These are phyloP conservation scores for Leptographium wingfieldii DNA, from an alignment of 2,329 filamentous ascomycete species.

Conservation along the genomic window DNA sequence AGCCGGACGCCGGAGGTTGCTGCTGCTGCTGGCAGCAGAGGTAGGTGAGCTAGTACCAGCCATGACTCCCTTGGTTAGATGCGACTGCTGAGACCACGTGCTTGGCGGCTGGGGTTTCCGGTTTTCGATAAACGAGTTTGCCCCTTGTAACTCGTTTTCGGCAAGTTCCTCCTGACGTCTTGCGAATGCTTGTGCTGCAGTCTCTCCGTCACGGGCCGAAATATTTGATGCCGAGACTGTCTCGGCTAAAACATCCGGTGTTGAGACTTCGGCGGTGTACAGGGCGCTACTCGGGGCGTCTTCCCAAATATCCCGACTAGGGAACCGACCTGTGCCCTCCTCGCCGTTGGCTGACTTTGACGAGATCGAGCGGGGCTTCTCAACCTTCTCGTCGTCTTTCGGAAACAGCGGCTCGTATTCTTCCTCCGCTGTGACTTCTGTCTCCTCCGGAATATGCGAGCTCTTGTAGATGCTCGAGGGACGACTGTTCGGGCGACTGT, in stretches of 20 bases:
- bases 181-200: conserved; percentile 52
- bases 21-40: conserved; percentile 13
- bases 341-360: conserved; percentile 31
- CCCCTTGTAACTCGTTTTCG: conserved; percentile 27
- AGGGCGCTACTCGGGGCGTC: conserved; percentile 81
- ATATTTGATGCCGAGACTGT: conserved; percentile 15
- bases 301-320: conserved; percentile 95
- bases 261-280: conserved; percentile 69
- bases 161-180: conserved; percentile 53
- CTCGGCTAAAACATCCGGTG: conserved; percentile 46
- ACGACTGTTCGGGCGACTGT: conserved; percentile 10
- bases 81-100: conserved; percentile 34
- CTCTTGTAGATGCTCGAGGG: conserved; percentile 51
- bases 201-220: conserved; percentile 32
- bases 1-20: conserved; percentile 30
- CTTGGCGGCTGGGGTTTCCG: conserved; percentile 35
- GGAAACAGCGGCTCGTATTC: conserved; percentile 94
- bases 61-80: conserved; percentile 31
- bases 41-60: neutral
- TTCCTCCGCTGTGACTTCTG: conserved; percentile 62
- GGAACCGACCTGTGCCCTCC: conserved; percentile 59
- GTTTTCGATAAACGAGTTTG: conserved; percentile 10
- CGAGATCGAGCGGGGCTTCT: conserved; percentile 21
- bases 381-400: conserved; percentile 49
- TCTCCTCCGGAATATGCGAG: conserved; percentile 36